phyloP scores from a whole-genome alignment of 352 stramenopile genomes.

The Vaucheria bursata region DNA sequence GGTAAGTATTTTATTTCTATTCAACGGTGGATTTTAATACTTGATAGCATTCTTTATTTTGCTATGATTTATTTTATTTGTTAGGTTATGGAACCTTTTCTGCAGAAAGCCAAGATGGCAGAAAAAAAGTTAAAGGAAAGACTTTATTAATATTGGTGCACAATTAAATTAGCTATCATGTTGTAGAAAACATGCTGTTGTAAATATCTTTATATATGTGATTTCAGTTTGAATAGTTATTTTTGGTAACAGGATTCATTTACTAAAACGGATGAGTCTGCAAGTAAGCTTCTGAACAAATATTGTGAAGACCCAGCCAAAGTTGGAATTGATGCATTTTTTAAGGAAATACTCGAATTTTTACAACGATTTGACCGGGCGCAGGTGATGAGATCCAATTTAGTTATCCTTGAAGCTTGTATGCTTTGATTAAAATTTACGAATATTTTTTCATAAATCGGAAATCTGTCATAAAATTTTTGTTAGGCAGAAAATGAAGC shows the following conservation, averaged over 20 bases:
- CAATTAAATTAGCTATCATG: too few species aligned
- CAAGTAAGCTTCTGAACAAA: conserved; percentile 6
- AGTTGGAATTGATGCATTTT: conserved; percentile 43
- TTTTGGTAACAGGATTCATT: background rate
- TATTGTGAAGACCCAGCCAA: conserved; percentile 44
- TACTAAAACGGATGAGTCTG: background rate
- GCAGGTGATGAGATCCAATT: conserved; percentile 15
- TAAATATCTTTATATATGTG: too few species aligned
- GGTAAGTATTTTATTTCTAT: background rate
- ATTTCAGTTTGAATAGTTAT: too few species aligned
- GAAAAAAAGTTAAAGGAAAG: background rate
- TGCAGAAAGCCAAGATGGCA: background rate
- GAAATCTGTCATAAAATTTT: background rate
- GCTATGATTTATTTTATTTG: background rate
- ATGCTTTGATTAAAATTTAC: too few species aligned
- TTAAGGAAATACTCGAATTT: conserved; percentile 43
- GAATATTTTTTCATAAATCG: background rate
- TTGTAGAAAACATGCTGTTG: too few species aligned
- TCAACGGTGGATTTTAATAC: background rate
- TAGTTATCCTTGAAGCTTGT: background rate
- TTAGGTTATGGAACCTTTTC: conserved; percentile 5
- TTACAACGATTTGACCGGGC: conserved; percentile 40
- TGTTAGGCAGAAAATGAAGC: conserved; percentile 8
- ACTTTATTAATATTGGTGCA: too few species aligned
- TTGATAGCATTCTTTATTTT: background rate